These are phyloP conservation scores for Talaromyces pinophilus DNA, from an alignment of 2,329 filamentous ascomycete genomes.

Conservation along the genomic window DNA sequence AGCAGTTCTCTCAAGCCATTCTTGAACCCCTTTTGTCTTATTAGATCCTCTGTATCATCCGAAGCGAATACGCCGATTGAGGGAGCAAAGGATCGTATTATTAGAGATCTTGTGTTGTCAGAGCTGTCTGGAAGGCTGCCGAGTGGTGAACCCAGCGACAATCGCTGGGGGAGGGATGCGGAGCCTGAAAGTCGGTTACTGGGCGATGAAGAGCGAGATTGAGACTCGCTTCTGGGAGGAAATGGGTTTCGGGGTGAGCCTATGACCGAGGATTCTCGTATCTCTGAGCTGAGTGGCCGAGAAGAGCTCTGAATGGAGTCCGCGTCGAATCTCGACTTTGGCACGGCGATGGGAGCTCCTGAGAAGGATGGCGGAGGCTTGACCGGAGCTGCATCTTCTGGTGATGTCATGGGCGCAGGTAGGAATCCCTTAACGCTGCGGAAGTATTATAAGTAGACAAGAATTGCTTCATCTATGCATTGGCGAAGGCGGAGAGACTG, in stretches of 20 bases:
- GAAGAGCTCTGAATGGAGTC: slow-evolving; percentile 53
- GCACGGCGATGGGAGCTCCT: slow-evolving; percentile 61
- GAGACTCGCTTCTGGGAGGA: slow-evolving; percentile 56
- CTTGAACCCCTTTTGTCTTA: slow-evolving; percentile 79
- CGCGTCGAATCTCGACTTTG: slow-evolving; percentile 58
- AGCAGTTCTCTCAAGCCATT: slow-evolving; percentile 81
- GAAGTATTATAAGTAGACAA: slow-evolving; percentile 2
- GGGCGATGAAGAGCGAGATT: slow-evolving; percentile 68
- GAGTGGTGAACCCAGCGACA: slow-evolving; percentile 49
- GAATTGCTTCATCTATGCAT: slow-evolving; percentile 27
- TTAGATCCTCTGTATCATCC: slow-evolving; percentile 76
- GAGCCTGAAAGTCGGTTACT: slow-evolving; percentile 61
- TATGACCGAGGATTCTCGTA: slow-evolving; percentile 57
- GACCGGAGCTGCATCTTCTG: slow-evolving; percentile 64
- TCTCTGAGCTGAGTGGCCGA: slow-evolving; percentile 42
- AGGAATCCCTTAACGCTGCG: slow-evolving; percentile 19
- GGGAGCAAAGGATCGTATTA: slow-evolving; percentile 83
- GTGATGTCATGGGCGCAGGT: slow-evolving; percentile 65
- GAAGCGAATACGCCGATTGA: slow-evolving; percentile 88
- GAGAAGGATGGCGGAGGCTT: slow-evolving; percentile 71
- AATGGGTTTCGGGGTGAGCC: slow-evolving; percentile 59
- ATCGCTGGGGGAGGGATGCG: slow-evolving; percentile 50
- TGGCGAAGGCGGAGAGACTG: neutral
- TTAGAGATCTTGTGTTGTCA: slow-evolving; percentile 63
- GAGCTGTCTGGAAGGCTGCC: slow-evolving; percentile 56